These are phyloP conservation scores for Sporodiniella umbellata DNA, from an alignment of 371 early-diverging fungal genomes.

Conservation along the genomic window DNA sequence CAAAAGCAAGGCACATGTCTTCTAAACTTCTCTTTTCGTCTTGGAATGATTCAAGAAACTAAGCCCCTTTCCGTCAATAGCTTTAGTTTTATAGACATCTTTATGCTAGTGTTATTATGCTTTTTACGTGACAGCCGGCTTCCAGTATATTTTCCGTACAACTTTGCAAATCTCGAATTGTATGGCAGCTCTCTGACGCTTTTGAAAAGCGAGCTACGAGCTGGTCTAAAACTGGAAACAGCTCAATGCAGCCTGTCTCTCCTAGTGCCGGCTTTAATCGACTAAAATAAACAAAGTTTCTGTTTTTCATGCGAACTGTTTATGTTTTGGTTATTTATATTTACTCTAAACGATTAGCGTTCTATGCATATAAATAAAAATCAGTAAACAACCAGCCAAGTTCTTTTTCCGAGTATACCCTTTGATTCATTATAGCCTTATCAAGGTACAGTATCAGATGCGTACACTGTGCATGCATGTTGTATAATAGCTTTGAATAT, in stretches of 20 bases:
- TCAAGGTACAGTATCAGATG: constrained; percentile 27
- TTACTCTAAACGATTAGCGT: too few species aligned
- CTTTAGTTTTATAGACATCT: background rate
- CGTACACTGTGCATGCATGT: constrained; percentile 11
- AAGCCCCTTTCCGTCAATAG: constrained; percentile 4
- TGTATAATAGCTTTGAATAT: constrained; percentile 13
- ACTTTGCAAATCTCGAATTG: constrained; percentile 1
- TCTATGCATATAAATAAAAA: too few species aligned
- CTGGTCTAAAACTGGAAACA: background rate
- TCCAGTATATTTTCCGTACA: constrained; percentile 3
- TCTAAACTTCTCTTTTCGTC: constrained; percentile 8
- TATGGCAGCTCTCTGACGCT: background rate
- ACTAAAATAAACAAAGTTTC: too few species aligned
- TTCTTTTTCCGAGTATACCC: too few species aligned
- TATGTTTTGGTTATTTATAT: too few species aligned
- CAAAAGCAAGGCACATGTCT: constrained; percentile 31
- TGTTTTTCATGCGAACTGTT: too few species aligned
- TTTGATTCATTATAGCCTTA: background rate
- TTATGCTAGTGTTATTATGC: background rate
- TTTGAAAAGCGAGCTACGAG: constrained; percentile 4
- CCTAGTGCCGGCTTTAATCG: background rate
- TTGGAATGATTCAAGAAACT: too few species aligned
- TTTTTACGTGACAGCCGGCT: constrained; percentile 3
- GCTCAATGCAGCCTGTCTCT: background rate
- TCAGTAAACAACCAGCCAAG: too few species aligned